A percentile compares a stretch with the other conserved stretches of the same genome.
Conservation (phyloP, 2,329 filamentous ascomycete genomes). For the Botrytis fabae region DNA sequence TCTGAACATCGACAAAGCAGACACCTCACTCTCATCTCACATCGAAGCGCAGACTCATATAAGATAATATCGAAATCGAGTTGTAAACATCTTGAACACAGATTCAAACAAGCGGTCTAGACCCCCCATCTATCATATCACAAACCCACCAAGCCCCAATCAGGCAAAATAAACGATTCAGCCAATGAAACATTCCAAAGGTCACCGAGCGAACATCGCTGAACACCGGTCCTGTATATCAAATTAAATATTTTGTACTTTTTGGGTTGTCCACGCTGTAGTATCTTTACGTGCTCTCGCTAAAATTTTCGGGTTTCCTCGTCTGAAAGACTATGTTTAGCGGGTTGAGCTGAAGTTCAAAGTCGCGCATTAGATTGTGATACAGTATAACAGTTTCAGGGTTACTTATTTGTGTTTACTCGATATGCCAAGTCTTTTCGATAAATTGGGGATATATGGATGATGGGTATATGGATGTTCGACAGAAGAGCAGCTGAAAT, state of each 20-base stretch:
- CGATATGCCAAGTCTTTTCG: background rate
- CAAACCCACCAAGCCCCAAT: constrained; percentile 24
- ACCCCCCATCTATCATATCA: constrained; percentile 15
- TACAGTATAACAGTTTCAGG: background rate
- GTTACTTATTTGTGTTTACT: background rate
- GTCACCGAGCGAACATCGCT: constrained; percentile 19
- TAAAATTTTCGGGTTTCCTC: background rate
- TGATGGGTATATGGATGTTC: background rate
- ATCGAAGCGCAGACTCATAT: background rate
- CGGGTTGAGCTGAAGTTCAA: constrained; percentile 18
- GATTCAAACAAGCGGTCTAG: constrained; percentile 23
- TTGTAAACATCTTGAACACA: background rate
- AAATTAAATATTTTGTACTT: background rate
- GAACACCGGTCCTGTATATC: constrained; percentile 7
- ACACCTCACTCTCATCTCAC: background rate
- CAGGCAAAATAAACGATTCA: constrained; percentile 32
- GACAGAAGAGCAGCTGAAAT: constrained; percentile 12
- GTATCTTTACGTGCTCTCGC: background rate
- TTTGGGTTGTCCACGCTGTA: background rate
- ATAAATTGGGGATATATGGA: background rate
- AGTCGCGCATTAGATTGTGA: constrained; percentile 7
- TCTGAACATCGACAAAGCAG: background rate
- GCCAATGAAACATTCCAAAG: constrained; percentile 10
- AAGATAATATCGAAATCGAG: constrained; percentile 6
- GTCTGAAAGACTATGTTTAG: background rate